Conservation (phyloP, 768 basidiomycete species). For the Hypholoma sublateritium region DNA sequence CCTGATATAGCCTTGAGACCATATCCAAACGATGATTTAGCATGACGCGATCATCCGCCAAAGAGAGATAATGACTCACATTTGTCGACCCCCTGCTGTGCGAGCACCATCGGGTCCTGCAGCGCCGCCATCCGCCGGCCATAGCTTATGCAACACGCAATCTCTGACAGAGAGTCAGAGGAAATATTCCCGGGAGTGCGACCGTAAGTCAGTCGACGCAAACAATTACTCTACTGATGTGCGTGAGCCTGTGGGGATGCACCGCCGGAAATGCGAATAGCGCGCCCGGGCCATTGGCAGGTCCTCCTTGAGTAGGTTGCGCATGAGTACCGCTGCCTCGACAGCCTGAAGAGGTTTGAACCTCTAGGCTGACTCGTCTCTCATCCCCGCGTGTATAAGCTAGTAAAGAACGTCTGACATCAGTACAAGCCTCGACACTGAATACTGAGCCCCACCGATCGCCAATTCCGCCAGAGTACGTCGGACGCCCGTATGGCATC, state of each 20-base stretch:
- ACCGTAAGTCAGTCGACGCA: no score
- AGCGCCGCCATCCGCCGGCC: conserved; percentile 23
- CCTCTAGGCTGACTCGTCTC: conserved; percentile 21
- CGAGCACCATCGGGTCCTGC: conserved; percentile 21
- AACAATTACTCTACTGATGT: no score
- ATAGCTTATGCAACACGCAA: conserved; percentile 23
- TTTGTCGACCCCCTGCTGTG: conserved; percentile 21
- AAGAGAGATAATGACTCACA: conserved; percentile 15
- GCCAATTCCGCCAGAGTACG: conserved; percentile 32
- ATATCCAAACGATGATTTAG: background rate
- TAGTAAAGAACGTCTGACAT: conserved; percentile 4
- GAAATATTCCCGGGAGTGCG: background rate
- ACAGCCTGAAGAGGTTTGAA: conserved; percentile 24
- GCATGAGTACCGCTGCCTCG: conserved; percentile 21
- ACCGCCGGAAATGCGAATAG: conserved; percentile 19
- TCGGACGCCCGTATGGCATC: conserved; percentile 32
- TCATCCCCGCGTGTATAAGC: conserved; percentile 26
- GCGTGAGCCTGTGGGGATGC: background rate
- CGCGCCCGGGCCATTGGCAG: conserved; percentile 13
- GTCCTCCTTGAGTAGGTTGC: conserved; percentile 18
- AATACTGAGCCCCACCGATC: conserved; percentile 21
- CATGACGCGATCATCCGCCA: background rate
- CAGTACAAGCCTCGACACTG: background rate
- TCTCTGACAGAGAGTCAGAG: background rate
- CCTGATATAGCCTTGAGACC: background rate